Evolutionary conservation across 768 basidiomycete genomes (phyloP).

Genomic region (Suillus plorans): DNA sequence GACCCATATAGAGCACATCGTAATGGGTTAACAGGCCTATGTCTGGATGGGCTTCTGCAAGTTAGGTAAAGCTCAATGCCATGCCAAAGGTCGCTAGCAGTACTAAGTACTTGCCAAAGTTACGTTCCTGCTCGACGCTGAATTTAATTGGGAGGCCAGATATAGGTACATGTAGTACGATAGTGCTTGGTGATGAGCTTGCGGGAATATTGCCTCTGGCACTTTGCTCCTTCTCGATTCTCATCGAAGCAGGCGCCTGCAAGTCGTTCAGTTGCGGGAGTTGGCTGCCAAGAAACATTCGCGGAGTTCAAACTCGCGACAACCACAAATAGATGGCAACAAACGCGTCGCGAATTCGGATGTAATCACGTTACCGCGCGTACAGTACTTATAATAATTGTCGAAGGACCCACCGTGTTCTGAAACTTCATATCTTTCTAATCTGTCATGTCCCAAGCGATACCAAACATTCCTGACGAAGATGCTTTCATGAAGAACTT

Average conservation of each 20-base stretch:
- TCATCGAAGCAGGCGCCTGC: neutral
- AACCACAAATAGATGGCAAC: neutral
- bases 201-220: neutral
- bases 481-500: conserved; percentile 57
- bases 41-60: neutral
- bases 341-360: conserved; percentile 8
- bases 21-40: too few relatives aligned
- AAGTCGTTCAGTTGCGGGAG: neutral
- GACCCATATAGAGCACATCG: neutral
- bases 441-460: conserved; percentile 34
- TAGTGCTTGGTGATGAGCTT: neutral
- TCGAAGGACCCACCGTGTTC: neutral
- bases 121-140: neutral
- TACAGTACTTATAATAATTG: neutral
- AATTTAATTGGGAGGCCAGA: neutral
- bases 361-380: neutral
- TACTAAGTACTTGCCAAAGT: neutral
- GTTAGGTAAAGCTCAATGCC: neutral
- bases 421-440: neutral
- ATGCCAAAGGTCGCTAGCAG: neutral
- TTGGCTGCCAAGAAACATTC: neutral
- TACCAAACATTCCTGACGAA: conserved; percentile 46
- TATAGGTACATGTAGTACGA: neutral
- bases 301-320: neutral
- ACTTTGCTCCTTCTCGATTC: neutral